Base-by-base conservation (phyloP, 2,329 filamentous ascomycete species). In the Aureobasidium subglaciale region DNA sequence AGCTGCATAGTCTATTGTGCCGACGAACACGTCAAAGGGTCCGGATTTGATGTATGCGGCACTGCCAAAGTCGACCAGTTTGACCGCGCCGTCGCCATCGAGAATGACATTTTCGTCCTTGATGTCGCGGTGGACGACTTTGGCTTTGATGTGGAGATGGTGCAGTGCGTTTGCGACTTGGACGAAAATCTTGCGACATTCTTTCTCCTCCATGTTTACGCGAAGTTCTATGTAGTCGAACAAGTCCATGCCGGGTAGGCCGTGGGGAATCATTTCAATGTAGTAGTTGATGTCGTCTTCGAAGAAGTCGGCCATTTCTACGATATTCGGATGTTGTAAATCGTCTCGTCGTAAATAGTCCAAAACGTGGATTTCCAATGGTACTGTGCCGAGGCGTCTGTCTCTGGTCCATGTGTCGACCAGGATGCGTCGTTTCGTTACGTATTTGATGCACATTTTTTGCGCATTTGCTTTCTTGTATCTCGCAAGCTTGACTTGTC, bases 331-430 rank as follows among this genome's bases (percentile, higher is more conserved):
- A 64, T 86, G 83, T 57, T 77, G 78, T 59, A 83, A 73, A 22
- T 79, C 82, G 58, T 85, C 90, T 27, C 86, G 82, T 24, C 90
- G 84, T 10, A 99, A 82, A 67, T 92, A 99, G 70, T 99, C 90
- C 15, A 99, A 77, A 32, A 99, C 93, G 65, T 99, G 93, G 60
- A 99, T 97, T 70, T 99, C 93, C 58, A 99, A 77, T 1, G 93
- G 93, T 1, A 99, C 93, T 0, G 93, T 99, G 15, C 93, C 93
- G 11, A 99, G 80, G 55, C 88, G 84, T 42, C 93, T 85, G 72
- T 99, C 93, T 56, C 93, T 84, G 29, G 92, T 97, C 93, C 93
- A 99, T 0, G 93, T 99, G 72, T 99, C 93, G 59, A 99, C 92
- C 13, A 99, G 80, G 69, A 99, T 99, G 41, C 92, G 87, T 58